Conservation (phyloP, 2,329 filamentous ascomycete genomes). For the Gaeumannomyces sp. region DNA sequence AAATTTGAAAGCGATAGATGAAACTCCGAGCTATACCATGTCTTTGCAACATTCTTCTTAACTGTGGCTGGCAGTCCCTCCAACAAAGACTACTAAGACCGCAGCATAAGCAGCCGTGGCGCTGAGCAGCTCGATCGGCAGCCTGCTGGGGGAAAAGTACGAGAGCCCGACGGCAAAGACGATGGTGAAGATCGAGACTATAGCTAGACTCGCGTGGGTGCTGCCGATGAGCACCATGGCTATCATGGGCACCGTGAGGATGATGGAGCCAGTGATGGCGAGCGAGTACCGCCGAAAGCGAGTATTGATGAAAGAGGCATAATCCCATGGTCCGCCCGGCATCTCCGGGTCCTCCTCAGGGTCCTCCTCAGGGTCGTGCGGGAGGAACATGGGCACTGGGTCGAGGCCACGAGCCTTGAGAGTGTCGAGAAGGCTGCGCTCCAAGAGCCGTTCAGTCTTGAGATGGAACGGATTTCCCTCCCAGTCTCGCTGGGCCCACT, state of each 20-base stretch:
- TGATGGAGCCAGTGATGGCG: background rate
- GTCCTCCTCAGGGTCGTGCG: background rate
- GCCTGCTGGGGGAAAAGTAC: background rate
- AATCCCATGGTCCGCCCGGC: background rate
- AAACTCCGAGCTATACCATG: no score
- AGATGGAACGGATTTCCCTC: background rate
- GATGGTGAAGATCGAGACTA: background rate
- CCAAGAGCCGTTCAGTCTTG: background rate
- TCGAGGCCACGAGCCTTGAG: background rate
- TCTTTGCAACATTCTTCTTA: background rate
- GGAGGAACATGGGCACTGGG: background rate
- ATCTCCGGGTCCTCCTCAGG: background rate
- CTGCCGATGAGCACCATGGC: background rate
- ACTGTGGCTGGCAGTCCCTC: background rate
- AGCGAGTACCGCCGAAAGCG: background rate
- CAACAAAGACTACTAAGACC: background rate
- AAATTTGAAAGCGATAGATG: no score
- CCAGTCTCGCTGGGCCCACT: background rate
- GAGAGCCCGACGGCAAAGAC: background rate
- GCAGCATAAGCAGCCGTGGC: background rate
- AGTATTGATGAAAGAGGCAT: background rate
- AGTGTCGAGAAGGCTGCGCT: background rate
- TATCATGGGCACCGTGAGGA: background rate
- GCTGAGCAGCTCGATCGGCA: conserved; percentile 11
- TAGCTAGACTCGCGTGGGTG: background rate